These are phyloP conservation scores for Colletotrichum siamense DNA, from an alignment of 2,329 filamentous ascomycete species.

Conservation along the genomic window DNA sequence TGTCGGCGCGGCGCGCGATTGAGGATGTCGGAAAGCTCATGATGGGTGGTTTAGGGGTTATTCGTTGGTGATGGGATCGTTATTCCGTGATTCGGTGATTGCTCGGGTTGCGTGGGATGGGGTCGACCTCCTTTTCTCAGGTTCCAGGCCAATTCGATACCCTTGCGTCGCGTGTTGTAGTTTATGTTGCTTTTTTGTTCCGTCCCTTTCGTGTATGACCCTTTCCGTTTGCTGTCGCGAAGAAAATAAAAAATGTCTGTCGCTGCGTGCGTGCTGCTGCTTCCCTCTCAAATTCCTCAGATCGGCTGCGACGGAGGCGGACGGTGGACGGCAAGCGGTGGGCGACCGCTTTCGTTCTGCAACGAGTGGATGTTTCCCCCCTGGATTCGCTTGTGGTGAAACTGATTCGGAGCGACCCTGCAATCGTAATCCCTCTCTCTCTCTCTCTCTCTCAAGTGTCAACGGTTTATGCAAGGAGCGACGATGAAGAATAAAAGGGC, in stretches of 20 bases:
- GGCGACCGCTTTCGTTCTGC: not conserved
- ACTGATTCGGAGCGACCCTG: conserved; percentile 11
- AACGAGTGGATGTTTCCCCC: conserved; percentile 16
- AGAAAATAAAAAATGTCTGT: not conserved
- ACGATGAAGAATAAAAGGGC: not conserved
- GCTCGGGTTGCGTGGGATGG: not conserved
- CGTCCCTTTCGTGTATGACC: not conserved
- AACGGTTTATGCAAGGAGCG: conserved; percentile 17
- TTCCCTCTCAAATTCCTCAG: not conserved
- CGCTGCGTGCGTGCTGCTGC: not conserved
- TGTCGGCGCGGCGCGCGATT: not conserved
- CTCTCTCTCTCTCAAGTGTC: not conserved
- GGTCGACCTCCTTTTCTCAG: not conserved
- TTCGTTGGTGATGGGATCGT: not conserved
- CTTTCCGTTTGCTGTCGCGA: not conserved
- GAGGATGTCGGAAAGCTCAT: not conserved
- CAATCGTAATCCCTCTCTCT: not conserved
- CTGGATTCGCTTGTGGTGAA: conserved; percentile 16
- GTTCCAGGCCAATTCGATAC: not conserved
- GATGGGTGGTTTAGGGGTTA: not conserved
- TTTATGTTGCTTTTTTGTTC: not conserved
- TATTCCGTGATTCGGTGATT: not conserved
- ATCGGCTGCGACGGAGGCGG: not conserved
- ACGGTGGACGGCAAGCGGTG: not conserved
- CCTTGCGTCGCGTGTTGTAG: not conserved